Evolutionary conservation across 176 grass and related monocot species (phyloP), one percentile per base, ranked within the genome.

Genomic region (Lolium multiflorum): DNA sequence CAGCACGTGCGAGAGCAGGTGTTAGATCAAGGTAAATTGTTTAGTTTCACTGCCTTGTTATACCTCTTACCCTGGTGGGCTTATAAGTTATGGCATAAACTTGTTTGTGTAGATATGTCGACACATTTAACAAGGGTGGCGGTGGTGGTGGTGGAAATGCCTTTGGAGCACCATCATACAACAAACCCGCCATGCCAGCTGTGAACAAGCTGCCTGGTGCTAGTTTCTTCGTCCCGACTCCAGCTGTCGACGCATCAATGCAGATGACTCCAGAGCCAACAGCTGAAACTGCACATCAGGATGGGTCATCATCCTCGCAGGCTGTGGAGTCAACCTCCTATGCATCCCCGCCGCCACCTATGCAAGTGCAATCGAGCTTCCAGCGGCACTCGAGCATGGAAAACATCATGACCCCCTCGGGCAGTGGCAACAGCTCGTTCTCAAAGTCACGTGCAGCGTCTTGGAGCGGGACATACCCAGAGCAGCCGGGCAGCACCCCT

Each of bases 61-160:
- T 79, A 43, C 22, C 24, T 73, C 6, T 41, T 18, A 56, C 73
- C 60, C 46, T 47, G 2, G 28, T 49, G 64, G 31, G 11, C 77
- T 18, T 31, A 35, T 48, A 37, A 37, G 11, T 74, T 28, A 56
- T 54, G 74, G 72, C 46, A 43, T 50, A 58, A 60, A 60, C 38
- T 68, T 25, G 17, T 82, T 84, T 65, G 11, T 59, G 17, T 63
- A 98, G 95, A 91, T 98, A 95, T 35, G 93, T 98, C 0, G 95
- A 98, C 87, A 98, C 96, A 47, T 98, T 98, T 48, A 98, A 98
- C 86, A 98, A 98, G 83, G 90, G 91, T 20, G 61, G 91, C 55
- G 49, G 49, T 9, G 54, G 52, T 18, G 54, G 52, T 17, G 35
- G 16, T 24, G 61, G 82, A 25, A 91, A 57, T 79, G 51, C 81